Evolutionary conservation across 2,329 filamentous ascomycete species (phyloP).

Genomic region (Diaporthe helianthi): DNA sequence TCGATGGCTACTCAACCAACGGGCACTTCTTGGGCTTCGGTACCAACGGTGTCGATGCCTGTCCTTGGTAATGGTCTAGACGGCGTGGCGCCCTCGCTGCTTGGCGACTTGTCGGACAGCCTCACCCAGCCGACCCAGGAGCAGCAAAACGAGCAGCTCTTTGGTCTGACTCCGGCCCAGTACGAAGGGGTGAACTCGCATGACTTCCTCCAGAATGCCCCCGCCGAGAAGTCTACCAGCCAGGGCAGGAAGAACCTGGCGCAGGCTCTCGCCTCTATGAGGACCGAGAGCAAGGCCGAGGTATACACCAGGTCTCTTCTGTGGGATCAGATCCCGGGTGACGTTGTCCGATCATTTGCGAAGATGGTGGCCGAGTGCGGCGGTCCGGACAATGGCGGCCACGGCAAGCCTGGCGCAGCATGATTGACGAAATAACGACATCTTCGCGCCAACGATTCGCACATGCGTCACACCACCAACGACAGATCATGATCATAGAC

Average conservation of each 20-base stretch:
- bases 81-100: conserved; percentile 62
- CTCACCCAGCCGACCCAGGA: conserved; percentile 80
- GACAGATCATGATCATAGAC: conserved; percentile 36
- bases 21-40: conserved; percentile 55
- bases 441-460: conserved; percentile 35
- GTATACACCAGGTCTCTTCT: conserved; percentile 92
- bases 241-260: conserved; percentile 77
- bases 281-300: conserved; percentile 77
- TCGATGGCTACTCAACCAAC: conserved; percentile 60
- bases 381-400: conserved; percentile 47
- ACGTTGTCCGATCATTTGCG: conserved; percentile 91
- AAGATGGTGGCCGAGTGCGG: conserved; percentile 85
- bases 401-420: conserved; percentile 41
- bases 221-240: conserved; percentile 60
- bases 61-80: conserved; percentile 53
- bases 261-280: conserved; percentile 81
- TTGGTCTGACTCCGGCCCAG: conserved; percentile 83
- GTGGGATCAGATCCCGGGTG: conserved; percentile 91
- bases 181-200: conserved; percentile 85
- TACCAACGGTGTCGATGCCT: conserved; percentile 47
- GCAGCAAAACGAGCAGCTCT: conserved; percentile 87
- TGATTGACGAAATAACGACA: conserved; percentile 44
- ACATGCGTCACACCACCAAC: conserved; percentile 30
- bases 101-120: conserved; percentile 71
- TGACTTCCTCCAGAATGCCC: conserved; percentile 69